Base-by-base conservation (phyloP, 176 grass and related monocot species). In the Carex littledalei region DNA sequence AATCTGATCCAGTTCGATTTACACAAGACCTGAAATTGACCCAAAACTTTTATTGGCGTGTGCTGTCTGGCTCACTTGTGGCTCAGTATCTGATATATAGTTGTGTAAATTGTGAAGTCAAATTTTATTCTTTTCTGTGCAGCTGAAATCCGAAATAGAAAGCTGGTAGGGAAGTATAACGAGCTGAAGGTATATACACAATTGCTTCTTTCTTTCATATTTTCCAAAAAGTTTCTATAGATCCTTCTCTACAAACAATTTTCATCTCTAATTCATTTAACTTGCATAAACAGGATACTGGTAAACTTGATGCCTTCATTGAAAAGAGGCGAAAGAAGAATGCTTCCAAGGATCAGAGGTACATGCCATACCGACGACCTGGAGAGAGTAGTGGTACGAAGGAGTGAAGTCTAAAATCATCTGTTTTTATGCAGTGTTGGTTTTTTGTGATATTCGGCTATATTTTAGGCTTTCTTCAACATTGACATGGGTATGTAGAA, bases 341-440 rank as follows among this genome's bases (percentile, higher is more conserved):
- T 53, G 91, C 96, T 61, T 98, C 93, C 17, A 98, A 98, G 85
- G 96, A 98, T 94, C 96, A 94, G 71, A 91, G 93, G 12, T 94
- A 85, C 85, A 93, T 98, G 95, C 93, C 96, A 5, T 98, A 98
- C 69, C n/a, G 88, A 39, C 88, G 93, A 67, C 79, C 86, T 22
- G 89, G 63, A 4, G 61, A 84, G 63, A 83, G 34, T 29, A 83
- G 81, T 74, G 89, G 74, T 68, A 79, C 80, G 67, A 71, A 75
- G 53, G 3, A 84, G 84, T 87, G 65, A 76, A 74, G 57, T 18
- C 35, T 32, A 34, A 59, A 47, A 31, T 74, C 20, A 34, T 75
- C 2, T 64, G 61, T 31, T 0, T 32, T 35, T 2, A 16, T 67
- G 54, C 53, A 3, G n/a, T 55, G 7, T 86, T 67, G 22, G 17